Conservation (phyloP, 352 stramenopile genomes). For the Pythium chondricola region DNA sequence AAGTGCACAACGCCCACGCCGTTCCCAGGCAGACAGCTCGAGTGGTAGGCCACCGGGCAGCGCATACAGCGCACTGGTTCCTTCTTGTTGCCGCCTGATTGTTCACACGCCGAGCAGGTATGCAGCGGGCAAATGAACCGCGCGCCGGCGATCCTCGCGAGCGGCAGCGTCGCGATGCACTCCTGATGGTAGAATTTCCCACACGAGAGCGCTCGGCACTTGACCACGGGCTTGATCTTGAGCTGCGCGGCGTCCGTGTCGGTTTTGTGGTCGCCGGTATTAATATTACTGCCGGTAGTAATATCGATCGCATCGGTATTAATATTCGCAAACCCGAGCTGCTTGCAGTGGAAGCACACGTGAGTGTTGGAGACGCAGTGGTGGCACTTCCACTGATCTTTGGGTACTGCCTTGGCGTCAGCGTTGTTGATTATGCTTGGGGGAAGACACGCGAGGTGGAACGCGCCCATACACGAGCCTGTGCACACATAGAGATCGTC, state of each 20-base stretch:
- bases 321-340: conserved; percentile 26
- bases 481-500: conserved; percentile 40
- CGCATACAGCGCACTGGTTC: conserved; percentile 75
- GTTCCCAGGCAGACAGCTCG: conserved; percentile 57
- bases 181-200: conserved; percentile 83
- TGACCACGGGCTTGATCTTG: conserved; percentile 35
- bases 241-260: background rate
- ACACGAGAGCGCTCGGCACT: conserved; percentile 76
- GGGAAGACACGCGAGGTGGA: conserved; percentile 46
- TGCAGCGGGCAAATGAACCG: conserved; percentile 85
- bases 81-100: conserved; percentile 72
- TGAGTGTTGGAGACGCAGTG: conserved; percentile 47
- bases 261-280: background rate
- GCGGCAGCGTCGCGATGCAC: conserved; percentile 72
- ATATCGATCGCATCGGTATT: conserved; percentile 1
- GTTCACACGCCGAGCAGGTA: conserved; percentile 69
- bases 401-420: conserved; percentile 3
- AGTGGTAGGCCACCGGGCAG: conserved; percentile 77
- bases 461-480: conserved; percentile 70
- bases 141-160: conserved; percentile 67
- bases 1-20: conserved; percentile 51
- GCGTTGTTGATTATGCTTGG: background rate
- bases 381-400: conserved; percentile 49
- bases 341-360: conserved; percentile 81
- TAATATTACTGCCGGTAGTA: background rate